Evolutionary conservation across 1,139 yeast species (phyloP).

Genomic region (Protomyces pachydermus): DNA sequence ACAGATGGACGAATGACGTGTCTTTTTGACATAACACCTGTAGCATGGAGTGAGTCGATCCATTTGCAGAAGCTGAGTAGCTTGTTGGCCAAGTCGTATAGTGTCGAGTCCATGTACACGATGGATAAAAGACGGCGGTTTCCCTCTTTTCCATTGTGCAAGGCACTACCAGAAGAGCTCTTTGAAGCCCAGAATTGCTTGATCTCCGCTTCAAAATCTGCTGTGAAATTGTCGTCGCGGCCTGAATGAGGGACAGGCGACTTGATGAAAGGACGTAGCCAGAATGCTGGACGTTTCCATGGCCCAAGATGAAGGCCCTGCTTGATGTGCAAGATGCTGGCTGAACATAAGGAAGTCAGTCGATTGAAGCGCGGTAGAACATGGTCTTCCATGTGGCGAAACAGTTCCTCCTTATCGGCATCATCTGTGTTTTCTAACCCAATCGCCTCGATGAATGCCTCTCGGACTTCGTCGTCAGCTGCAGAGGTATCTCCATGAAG

Average conservation of each 20-base stretch:
- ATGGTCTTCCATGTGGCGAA: conserved; percentile 4
- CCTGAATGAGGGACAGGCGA: neutral
- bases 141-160: neutral
- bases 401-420: conserved; percentile 2
- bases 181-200: conserved; percentile 18
- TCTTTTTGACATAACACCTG: conserved; percentile 11
- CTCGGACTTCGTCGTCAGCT: neutral
- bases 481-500: neutral
- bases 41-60: conserved; percentile 5
- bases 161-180: neutral
- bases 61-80: conserved; percentile 15
- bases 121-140: neutral
- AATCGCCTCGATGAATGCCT: conserved; percentile 1
- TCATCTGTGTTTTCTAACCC: neutral
- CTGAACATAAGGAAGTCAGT: conserved; percentile 6
- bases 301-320: conserved; percentile 12
- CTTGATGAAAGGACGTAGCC: neutral
- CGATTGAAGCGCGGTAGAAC: conserved; percentile 12
- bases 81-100: conserved; percentile 2
- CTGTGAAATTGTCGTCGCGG: neutral
- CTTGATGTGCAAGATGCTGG: conserved; percentile 13
- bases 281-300: conserved; percentile 11
- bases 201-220: conserved; percentile 15
- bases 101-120: conserved; percentile 10
- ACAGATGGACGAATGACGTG: conserved; percentile 8